phyloP scores from a whole-genome alignment of 768 basidiomycete genomes.

The Pleurotus giganteus region DNA sequence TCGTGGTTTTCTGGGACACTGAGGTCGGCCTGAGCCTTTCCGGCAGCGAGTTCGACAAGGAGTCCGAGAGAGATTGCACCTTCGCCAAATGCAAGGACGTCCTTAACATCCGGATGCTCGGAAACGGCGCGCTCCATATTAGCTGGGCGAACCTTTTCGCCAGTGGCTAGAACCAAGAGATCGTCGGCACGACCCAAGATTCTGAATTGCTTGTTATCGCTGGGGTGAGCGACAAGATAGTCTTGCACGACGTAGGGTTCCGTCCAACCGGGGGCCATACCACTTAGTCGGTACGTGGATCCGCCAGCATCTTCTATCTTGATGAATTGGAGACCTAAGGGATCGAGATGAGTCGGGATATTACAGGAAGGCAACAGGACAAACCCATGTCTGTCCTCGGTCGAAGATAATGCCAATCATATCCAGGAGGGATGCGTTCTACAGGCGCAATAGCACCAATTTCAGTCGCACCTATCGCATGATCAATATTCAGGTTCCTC shows the following conservation, averaged over 20 bases:
- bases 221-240: slow-evolving; percentile 31
- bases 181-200: slow-evolving; percentile 40
- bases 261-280: slow-evolving; percentile 31
- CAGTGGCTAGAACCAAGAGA: slow-evolving; percentile 39
- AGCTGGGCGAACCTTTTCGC: slow-evolving; percentile 39
- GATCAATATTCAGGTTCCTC: background rate
- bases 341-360: background rate
- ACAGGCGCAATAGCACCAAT: slow-evolving; percentile 36
- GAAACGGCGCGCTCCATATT: slow-evolving; percentile 29
- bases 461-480: slow-evolving; percentile 31
- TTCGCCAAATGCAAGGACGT: slow-evolving; percentile 36
- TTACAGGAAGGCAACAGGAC: background rate
- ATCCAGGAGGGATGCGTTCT: slow-evolving; percentile 24
- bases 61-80: slow-evolving; percentile 32
- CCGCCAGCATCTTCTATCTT: slow-evolving; percentile 22
- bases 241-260: slow-evolving; percentile 35
- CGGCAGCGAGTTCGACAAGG: slow-evolving; percentile 29
- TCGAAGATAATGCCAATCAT: slow-evolving; percentile 37
- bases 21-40: slow-evolving; percentile 14
- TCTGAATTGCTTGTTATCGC: slow-evolving; percentile 26
- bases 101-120: slow-evolving; percentile 35
- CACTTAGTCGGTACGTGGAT: slow-evolving; percentile 26
- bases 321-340: slow-evolving; percentile 20
- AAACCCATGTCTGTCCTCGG: slow-evolving; percentile 29
- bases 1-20: slow-evolving; percentile 15